These are phyloP conservation scores for Simplicillium aogashimaense DNA, from an alignment of 2,329 filamentous ascomycete genomes.

Conservation along the genomic window DNA sequence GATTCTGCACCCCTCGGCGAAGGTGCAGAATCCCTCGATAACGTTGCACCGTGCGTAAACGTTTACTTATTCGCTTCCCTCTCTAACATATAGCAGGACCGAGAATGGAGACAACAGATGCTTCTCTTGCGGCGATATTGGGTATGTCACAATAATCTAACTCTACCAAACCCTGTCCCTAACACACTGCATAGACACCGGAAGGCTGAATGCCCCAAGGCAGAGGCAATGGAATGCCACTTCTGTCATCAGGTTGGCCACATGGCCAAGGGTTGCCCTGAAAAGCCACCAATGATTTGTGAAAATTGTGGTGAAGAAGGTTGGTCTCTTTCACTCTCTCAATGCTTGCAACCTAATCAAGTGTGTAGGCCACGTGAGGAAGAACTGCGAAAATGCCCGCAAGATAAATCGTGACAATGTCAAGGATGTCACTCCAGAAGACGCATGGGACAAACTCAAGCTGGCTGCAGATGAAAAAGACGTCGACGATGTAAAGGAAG, in stretches of 20 bases:
- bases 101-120: conserved; percentile 17
- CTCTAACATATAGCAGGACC: background rate
- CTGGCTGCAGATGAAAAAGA: conserved; percentile 43
- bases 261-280: conserved; percentile 52
- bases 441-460: conserved; percentile 47
- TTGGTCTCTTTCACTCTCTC: conserved; percentile 16
- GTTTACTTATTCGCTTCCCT: no score
- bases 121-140: conserved; percentile 25
- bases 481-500: conserved; percentile 52
- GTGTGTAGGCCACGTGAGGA: conserved; percentile 41
- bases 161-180: background rate
- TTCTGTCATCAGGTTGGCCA: conserved; percentile 43
- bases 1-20: no score
- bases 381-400: conserved; percentile 49
- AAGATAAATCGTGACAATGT: conserved; percentile 44
- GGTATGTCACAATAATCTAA: conserved; percentile 13
- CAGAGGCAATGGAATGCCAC: conserved; percentile 23
- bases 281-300: conserved; percentile 45
- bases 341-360: conserved; percentile 6
- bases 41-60: no score
- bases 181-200: conserved; percentile 13
- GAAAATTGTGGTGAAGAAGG: conserved; percentile 53
- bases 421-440: conserved; percentile 38
- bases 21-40: no score
- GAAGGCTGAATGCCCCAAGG: conserved; percentile 24